phyloP scores from a whole-genome alignment of 2,329 filamentous ascomycete genomes.

The Xylaria sp. region DNA sequence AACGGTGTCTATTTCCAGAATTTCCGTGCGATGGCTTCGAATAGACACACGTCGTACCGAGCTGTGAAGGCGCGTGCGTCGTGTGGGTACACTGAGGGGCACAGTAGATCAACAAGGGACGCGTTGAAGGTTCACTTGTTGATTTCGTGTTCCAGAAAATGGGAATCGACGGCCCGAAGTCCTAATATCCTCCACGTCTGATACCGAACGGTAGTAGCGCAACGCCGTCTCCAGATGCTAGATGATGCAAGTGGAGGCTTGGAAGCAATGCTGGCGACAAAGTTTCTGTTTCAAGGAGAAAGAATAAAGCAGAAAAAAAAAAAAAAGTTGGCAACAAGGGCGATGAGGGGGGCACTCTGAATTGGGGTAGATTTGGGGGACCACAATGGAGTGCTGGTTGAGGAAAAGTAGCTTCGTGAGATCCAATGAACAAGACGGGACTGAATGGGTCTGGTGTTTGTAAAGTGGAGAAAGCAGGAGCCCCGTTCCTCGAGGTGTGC shows the following conservation, averaged over 20 bases:
- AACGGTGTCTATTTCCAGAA: neutral
- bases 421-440: slow-evolving; percentile 43
- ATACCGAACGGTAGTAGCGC: slow-evolving; percentile 39
- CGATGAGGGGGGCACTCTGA: slow-evolving; percentile 41
- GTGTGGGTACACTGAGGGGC: slow-evolving; percentile 27
- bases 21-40: slow-evolving; percentile 6
- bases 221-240: slow-evolving; percentile 34
- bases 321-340: slow-evolving; percentile 31
- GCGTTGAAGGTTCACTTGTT: slow-evolving; percentile 23
- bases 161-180: slow-evolving; percentile 30
- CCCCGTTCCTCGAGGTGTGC: slow-evolving; percentile 42
- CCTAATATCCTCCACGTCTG: slow-evolving; percentile 41
- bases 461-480: slow-evolving; percentile 46
- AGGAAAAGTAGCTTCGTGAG: slow-evolving; percentile 45
- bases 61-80: slow-evolving; percentile 15
- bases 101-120: slow-evolving; percentile 24
- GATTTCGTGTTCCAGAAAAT: slow-evolving; percentile 29
- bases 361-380: slow-evolving; percentile 47
- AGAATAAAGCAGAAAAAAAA: neutral
- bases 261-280: slow-evolving; percentile 35
- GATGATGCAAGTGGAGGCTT: slow-evolving; percentile 28
- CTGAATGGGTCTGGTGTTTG: slow-evolving; percentile 44
- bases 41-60: slow-evolving; percentile 23
- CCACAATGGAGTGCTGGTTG: slow-evolving; percentile 40
- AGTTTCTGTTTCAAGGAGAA: slow-evolving; percentile 28